phyloP scores from a whole-genome alignment of 371 early-diverging fungal species.

The Mucor piriformis region DNA sequence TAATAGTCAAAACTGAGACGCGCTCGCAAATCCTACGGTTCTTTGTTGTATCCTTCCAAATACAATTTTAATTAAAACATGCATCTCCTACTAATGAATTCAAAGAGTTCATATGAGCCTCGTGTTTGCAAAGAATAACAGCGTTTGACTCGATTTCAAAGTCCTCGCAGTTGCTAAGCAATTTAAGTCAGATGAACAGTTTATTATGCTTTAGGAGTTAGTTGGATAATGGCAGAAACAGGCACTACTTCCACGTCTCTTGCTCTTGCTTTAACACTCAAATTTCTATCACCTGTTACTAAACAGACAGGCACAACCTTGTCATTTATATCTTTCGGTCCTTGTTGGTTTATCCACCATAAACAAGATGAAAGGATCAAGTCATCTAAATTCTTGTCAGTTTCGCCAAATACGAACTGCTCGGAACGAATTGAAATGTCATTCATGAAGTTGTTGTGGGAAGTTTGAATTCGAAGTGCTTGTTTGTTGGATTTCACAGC shows the following conservation, averaged over 20 bases:
- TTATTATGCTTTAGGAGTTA: constrained; percentile 27
- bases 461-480: constrained; percentile 60
- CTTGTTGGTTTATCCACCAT: constrained; percentile 41
- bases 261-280: constrained; percentile 70
- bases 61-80: no score
- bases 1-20: not conserved
- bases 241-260: constrained; percentile 63
- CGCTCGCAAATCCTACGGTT: no score
- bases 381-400: constrained; percentile 69
- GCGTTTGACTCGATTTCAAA: no score
- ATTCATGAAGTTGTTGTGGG: constrained; percentile 65
- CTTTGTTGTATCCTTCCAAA: no score
- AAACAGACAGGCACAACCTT: constrained; percentile 49
- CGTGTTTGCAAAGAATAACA: no score
- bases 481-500: constrained; percentile 36
- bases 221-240: constrained; percentile 43
- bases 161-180: no score
- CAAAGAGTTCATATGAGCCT: no score
- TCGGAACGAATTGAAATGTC: constrained; percentile 67
- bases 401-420: constrained; percentile 65
- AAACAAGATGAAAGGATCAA: constrained; percentile 65
- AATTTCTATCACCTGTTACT: constrained; percentile 68
- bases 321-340: not conserved
- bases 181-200: no score
- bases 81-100: no score